Base-by-base conservation (phyloP, 1,139 yeast species). In the Yamadazyma siamensis region DNA sequence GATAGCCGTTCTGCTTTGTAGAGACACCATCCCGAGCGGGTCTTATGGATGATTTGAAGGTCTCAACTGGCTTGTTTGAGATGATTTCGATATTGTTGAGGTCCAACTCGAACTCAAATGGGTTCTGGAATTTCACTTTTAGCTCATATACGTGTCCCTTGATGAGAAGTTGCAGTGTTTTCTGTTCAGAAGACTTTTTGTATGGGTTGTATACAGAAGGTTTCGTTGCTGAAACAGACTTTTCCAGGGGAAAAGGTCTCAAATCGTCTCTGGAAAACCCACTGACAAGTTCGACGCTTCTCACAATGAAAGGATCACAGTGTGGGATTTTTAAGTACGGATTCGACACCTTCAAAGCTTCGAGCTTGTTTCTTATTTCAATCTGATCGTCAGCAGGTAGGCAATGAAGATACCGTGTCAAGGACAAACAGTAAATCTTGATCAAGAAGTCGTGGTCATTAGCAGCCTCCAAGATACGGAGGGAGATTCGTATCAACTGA, bases 71-170 rank as follows among this genome's bases (percentile, higher is more conserved):
- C 1, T 50, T 57, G 13, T 54, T 61, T 5, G 73, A 53, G 0
- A 60, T 61, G 3, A 80, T 56, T 24, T 59, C 53, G 3, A 86
- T 52, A 28, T 76, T 77, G 20, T 64, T 62, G 4, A 91, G 60
- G 26, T 77, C 81, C 8, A 89, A 57, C 29, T 81, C 87, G 53
- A 86, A 87, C 8, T 77, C 74, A 56, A 78, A 87, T 2, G 96
- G 95, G 49, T 91, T 91, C 47, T 84, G 91, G 7, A 91, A 48
- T 3, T 68, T 62, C 1, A 86, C 61, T 13, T 64, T 55, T 18
- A 82, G 57, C 40, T 72, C 77, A 19, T 71, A 69, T 9, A 65
- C 54, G 31, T 81, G 87, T 31, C 75, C 79, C 37, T 69, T 71
- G 2, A 80, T 74, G 11, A 80, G 44, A 9, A 71, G 53, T 16